A percentile compares a stretch with the other conserved stretches of the same genome.
These are phyloP conservation scores for Chytriomyces confervae DNA, from an alignment of 192 early-diverging fungal genomes.

Conservation along the genomic window DNA sequence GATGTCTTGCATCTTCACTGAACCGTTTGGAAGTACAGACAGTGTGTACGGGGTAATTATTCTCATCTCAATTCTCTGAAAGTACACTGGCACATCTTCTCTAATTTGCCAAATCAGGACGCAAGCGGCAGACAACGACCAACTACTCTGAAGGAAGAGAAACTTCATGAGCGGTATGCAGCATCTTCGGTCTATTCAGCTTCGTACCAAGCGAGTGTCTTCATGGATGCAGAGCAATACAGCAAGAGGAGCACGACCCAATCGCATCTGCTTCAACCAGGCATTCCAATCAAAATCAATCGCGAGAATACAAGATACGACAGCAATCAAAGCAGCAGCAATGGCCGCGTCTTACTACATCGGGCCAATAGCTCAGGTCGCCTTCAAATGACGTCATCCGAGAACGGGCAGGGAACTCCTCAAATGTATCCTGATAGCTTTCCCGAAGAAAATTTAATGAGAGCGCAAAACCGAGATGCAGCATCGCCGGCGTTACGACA, in stretches of 20 bases:
- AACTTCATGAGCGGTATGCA: not conserved
- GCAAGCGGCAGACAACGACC: not conserved
- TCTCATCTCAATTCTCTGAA: not conserved
- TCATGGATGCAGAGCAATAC: not conserved
- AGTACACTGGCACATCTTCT: not conserved
- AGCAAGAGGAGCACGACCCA: not conserved
- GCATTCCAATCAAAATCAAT: not conserved
- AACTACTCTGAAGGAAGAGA: not conserved
- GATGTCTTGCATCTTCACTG: conserved; percentile 20
- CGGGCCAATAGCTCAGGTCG: not conserved
- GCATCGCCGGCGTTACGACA: no score
- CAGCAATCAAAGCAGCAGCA: no score
- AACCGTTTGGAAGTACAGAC: conserved; percentile 18
- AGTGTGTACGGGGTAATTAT: not conserved
- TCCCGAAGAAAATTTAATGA: no score
- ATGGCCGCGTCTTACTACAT: not conserved
- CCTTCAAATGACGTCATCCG: no score
- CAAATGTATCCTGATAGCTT: no score
- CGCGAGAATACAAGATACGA: not conserved
- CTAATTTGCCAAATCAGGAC: not conserved
- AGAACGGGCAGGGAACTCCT: no score
- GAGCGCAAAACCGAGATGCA: no score
- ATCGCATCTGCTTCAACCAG: not conserved
- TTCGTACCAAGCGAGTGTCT: not conserved
- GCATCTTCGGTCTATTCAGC: not conserved